A percentile compares a stretch with the other conserved stretches of the same genome.
These are phyloP conservation scores for Coniochaeta sp. DNA, from an alignment of 2,329 filamentous ascomycete species.

Conservation along the genomic window DNA sequence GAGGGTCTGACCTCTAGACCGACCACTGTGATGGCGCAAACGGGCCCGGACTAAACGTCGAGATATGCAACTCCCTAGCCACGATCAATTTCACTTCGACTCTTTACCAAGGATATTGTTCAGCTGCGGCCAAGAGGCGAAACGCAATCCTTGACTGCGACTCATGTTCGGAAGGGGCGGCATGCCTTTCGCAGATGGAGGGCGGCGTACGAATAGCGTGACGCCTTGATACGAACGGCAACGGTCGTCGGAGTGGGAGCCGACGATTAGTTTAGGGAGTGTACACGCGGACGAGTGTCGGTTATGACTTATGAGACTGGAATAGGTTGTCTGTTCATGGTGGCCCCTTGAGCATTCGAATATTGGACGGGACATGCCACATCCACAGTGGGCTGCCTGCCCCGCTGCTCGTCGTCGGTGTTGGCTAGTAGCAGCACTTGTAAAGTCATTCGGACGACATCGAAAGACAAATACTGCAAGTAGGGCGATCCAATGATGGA, in stretches of 20 bases:
- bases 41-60: neutral
- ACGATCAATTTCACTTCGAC: neutral
- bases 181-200: neutral
- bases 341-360: neutral
- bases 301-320: neutral
- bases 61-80: neutral
- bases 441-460: neutral
- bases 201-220: neutral
- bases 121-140: neutral
- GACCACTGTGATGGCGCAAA: neutral
- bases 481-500: neutral
- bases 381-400: neutral
- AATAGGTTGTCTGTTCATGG: neutral
- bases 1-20: no score
- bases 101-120: neutral
- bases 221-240: neutral
- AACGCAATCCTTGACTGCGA: neutral
- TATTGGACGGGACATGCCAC: neutral
- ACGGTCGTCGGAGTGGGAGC: neutral
- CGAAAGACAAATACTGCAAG: neutral
- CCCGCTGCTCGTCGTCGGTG: neutral
- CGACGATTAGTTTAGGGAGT: neutral
- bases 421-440: neutral
- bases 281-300: neutral
- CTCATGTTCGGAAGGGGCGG: neutral